A percentile compares a stretch with the other conserved stretches of the same genome.
These are phyloP conservation scores for Botrytis paeoniae DNA, from an alignment of 2,329 filamentous ascomycete genomes.

Conservation along the genomic window DNA sequence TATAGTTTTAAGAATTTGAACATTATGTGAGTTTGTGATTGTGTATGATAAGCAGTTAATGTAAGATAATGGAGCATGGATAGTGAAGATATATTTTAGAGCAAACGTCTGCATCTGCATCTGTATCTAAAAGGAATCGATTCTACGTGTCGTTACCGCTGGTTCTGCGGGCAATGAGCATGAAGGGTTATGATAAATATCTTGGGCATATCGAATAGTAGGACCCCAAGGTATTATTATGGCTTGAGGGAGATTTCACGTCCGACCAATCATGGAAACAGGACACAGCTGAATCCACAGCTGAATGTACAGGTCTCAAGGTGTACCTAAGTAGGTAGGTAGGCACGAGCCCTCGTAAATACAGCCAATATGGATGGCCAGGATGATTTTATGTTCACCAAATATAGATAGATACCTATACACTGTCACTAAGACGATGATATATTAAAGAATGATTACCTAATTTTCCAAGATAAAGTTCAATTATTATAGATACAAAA, in stretches of 20 bases:
- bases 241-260: background rate
- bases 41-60: background rate
- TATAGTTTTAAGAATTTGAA: too few relatives aligned
- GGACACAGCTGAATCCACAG: background rate
- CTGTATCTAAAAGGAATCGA: background rate
- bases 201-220: background rate
- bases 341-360: background rate
- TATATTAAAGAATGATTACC: background rate
- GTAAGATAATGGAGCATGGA: background rate
- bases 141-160: background rate
- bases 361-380: background rate
- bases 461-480: background rate
- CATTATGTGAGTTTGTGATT: background rate
- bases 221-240: background rate
- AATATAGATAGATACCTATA: background rate
- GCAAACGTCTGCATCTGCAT: background rate
- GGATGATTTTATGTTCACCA: background rate
- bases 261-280: background rate
- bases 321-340: background rate
- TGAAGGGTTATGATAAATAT: background rate
- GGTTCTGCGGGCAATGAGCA: background rate
- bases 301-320: background rate
- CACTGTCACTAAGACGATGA: background rate
- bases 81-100: background rate
- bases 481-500: slow-evolving; percentile 8